Percentiles rank a stretch among this genome's conserved stretches.
phyloP scores from a whole-genome alignment of 441 rosid species.

The Populus hybrid region DNA sequence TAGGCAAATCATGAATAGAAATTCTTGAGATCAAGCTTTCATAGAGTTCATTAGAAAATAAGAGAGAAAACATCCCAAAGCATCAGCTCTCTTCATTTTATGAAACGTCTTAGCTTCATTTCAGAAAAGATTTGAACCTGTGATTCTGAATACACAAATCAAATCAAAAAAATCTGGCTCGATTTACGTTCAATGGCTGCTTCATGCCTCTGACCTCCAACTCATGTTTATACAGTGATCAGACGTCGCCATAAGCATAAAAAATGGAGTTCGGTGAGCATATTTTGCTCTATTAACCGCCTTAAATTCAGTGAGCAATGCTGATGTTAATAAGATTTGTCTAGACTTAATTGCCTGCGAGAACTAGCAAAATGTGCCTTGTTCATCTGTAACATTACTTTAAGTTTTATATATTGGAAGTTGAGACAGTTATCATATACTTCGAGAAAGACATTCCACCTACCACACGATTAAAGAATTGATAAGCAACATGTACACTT shows the following conservation, averaged over 20 bases:
- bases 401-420: slow-evolving; percentile 8
- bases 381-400: neutral
- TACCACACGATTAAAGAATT: neutral
- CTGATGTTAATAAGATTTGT: neutral
- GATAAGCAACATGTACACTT: neutral
- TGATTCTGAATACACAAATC: neutral
- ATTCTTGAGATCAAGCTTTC: neutral
- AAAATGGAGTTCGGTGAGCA: slow-evolving; percentile 27
- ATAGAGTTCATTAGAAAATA: neutral
- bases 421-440: slow-evolving; percentile 22
- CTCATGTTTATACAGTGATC: neutral
- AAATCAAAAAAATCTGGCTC: neutral
- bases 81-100: neutral
- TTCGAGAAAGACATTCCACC: slow-evolving; percentile 28
- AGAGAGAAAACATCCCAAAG: neutral
- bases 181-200: neutral
- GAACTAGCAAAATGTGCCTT: neutral
- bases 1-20: no score
- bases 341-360: slow-evolving; percentile 3
- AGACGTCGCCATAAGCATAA: neutral
- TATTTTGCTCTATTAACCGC: slow-evolving; percentile 15
- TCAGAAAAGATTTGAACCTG: neutral
- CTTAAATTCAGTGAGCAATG: slow-evolving; percentile 10
- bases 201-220: neutral
- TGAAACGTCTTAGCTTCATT: neutral